phyloP scores from a whole-genome alignment of 192 early-diverging fungal species.

The Paraglomus brasilianum region DNA sequence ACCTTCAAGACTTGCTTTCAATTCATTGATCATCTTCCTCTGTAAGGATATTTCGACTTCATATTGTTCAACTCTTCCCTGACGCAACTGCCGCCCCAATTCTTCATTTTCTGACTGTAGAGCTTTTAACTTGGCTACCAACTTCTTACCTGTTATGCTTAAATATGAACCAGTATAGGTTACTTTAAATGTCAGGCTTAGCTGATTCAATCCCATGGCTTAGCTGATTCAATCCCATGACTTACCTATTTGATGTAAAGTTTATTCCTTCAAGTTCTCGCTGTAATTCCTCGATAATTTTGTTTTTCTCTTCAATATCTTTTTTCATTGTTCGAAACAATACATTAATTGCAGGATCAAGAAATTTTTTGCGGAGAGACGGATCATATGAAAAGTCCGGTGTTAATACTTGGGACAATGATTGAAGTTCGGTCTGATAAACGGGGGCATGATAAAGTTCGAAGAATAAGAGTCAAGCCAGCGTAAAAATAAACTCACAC shows the following conservation, averaged over 20 bases:
- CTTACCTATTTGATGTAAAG: slow-evolving; percentile 34
- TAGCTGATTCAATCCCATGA: too few relatives aligned
- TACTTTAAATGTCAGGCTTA: too few relatives aligned
- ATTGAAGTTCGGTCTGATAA: slow-evolving; percentile 27
- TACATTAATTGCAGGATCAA: slow-evolving; percentile 35
- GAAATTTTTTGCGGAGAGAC: slow-evolving; percentile 24
- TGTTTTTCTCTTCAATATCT: slow-evolving; percentile 34
- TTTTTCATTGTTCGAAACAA: slow-evolving; percentile 36
- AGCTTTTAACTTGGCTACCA: slow-evolving; percentile 31
- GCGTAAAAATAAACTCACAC: not conserved
- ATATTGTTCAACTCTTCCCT: slow-evolving; percentile 35
- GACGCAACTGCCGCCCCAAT: slow-evolving; percentile 34
- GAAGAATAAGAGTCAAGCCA: too few relatives aligned
- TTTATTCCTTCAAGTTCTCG: slow-evolving; percentile 32
- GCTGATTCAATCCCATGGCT: too few relatives aligned
- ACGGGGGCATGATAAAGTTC: too few relatives aligned
- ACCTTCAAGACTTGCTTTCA: slow-evolving; percentile 33
- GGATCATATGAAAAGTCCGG: slow-evolving; percentile 28
- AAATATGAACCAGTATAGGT: not conserved
- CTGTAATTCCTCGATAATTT: slow-evolving; percentile 25
- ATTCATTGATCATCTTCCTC: slow-evolving; percentile 32
- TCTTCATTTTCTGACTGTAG: slow-evolving; percentile 36
- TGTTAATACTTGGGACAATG: slow-evolving; percentile 22
- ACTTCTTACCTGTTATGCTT: slow-evolving; percentile 31
- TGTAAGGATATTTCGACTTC: slow-evolving; percentile 35